A percentile compares a stretch with the other conserved stretches of the same genome.
phyloP scores from a whole-genome alignment of 352 stramenopile species.

The Globisporangium echinulatum region DNA sequence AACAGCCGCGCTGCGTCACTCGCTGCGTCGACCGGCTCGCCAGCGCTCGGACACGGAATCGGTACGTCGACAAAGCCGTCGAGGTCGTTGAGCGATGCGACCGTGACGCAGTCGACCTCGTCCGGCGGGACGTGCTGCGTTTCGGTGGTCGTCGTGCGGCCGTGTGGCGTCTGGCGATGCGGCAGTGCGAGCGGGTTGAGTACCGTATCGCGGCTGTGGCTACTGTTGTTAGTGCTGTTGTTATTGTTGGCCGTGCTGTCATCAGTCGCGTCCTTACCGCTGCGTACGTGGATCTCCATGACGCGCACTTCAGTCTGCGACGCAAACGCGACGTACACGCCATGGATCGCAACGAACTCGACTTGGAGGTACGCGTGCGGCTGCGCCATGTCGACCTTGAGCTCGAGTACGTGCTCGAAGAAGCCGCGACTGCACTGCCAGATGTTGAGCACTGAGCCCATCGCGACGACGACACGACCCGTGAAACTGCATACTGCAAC shows the following conservation, averaged over 20 bases:
- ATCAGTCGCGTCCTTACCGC: constrained; percentile 22
- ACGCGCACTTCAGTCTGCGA: constrained; percentile 75
- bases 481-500: constrained; percentile 82
- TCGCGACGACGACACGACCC: constrained; percentile 67
- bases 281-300: constrained; percentile 75
- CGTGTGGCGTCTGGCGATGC: background rate
- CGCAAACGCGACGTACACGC: constrained; percentile 65
- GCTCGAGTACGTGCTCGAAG: constrained; percentile 87
- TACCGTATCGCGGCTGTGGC: background rate
- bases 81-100: constrained; percentile 31
- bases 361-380: constrained; percentile 64
- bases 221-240: background rate
- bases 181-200: constrained; percentile 3
- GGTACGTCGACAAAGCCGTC: constrained; percentile 48
- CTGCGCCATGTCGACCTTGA: constrained; percentile 75
- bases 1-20: constrained; percentile 47
- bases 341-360: constrained; percentile 78
- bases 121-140: constrained; percentile 27
- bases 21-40: constrained; percentile 29
- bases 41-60: constrained; percentile 50
- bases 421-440: constrained; percentile 83
- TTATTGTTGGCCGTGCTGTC: too few relatives aligned
- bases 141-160: background rate
- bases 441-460: constrained; percentile 72
- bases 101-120: constrained; percentile 32